phyloP scores from a whole-genome alignment of 1,139 yeast genomes.

The Magnusiomyces sp. region DNA sequence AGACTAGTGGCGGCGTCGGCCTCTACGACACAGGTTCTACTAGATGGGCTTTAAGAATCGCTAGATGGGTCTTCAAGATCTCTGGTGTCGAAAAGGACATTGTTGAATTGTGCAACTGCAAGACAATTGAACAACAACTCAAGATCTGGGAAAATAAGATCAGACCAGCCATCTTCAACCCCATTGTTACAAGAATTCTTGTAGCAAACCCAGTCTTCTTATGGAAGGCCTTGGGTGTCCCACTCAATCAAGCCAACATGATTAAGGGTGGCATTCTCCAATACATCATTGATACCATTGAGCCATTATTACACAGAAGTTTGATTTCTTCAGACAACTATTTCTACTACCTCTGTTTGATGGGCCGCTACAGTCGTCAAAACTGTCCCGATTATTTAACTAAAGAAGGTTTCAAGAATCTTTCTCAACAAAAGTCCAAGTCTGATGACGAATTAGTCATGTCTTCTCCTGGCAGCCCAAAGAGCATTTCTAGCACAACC shows the following conservation, averaged over 20 bases:
- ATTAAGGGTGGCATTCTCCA: conserved; percentile 63
- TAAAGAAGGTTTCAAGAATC: conserved; percentile 44
- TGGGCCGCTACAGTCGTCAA: conserved; percentile 49
- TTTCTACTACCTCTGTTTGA: conserved; percentile 63
- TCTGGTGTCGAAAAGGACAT: conserved; percentile 49
- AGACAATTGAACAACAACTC: conserved; percentile 52
- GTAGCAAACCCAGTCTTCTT: conserved; percentile 75
- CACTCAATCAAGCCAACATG: conserved; percentile 73
- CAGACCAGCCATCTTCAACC: conserved; percentile 64
- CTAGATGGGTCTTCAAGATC: conserved; percentile 48
- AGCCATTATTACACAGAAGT: conserved; percentile 59
- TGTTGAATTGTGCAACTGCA: conserved; percentile 48
- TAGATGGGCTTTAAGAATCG: conserved; percentile 72
- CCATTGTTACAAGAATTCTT: conserved; percentile 54
- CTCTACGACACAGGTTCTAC: conserved; percentile 76
- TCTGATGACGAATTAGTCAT: too few species aligned
- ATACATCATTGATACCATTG: conserved; percentile 69
- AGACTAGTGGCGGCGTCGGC: too few species aligned
- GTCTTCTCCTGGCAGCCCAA: too few species aligned
- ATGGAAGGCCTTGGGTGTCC: conserved; percentile 86
- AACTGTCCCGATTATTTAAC: conserved; percentile 77
- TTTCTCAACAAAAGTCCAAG: conserved; percentile 34
- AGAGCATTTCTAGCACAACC: too few species aligned
- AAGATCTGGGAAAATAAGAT: conserved; percentile 53
- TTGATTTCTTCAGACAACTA: conserved; percentile 65